phyloP scores from a whole-genome alignment of 306 rosid species.

The Lathyrus tuberosus region DNA sequence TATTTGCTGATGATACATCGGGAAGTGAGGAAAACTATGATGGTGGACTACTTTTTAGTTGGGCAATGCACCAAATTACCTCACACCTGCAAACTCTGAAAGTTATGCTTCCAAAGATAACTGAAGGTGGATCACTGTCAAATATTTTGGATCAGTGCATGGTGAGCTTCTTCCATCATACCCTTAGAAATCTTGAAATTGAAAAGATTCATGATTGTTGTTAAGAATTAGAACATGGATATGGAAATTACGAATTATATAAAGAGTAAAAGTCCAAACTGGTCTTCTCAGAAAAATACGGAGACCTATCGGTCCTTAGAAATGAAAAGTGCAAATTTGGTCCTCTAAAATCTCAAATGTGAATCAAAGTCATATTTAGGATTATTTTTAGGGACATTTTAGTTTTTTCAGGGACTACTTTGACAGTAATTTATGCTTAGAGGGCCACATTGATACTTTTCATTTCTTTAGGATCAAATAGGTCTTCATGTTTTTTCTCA shows the following conservation, averaged over 20 bases:
- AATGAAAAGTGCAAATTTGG: background rate
- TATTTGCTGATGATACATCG: constrained; percentile 95
- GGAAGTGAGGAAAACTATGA: constrained; percentile 98
- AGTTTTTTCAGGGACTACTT: background rate
- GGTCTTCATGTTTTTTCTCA: background rate
- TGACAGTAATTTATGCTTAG: background rate
- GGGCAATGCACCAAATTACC: constrained; percentile 98
- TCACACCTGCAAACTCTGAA: constrained; percentile 79
- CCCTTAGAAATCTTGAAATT: constrained; percentile 31
- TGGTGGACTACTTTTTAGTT: constrained; percentile 96
- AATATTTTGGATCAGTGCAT: constrained; percentile 97
- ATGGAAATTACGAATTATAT: constrained; percentile 26
- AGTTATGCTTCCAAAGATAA: constrained; percentile 91
- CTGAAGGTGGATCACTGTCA: constrained; percentile 91
- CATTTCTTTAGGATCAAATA: constrained; percentile 5
- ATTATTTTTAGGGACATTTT: background rate
- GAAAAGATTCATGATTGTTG: constrained; percentile 12
- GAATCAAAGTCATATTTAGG: background rate
- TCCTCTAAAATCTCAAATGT: background rate
- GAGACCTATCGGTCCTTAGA: background rate
- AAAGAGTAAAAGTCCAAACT: background rate
- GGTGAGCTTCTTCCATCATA: constrained; percentile 58
- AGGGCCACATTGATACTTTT: background rate
- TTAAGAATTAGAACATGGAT: constrained; percentile 5
- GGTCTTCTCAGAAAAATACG: background rate